These are phyloP conservation scores for Chalciporus piperatoides DNA, from an alignment of 1,284 basidiomycete species.

Conservation along the genomic window DNA sequence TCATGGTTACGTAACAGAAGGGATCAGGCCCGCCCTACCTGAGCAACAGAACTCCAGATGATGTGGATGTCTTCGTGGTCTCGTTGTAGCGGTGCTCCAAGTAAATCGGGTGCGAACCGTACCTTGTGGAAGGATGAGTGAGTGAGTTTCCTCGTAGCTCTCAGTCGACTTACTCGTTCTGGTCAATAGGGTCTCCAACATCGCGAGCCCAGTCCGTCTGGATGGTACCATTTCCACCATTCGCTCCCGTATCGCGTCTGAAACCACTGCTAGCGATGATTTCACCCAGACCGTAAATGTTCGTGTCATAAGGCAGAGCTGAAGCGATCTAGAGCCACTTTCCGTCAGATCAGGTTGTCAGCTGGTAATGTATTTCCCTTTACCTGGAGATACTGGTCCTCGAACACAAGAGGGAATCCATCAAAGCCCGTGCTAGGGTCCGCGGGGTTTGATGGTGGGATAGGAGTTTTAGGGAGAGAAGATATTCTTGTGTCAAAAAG, in stretches of 20 bases:
- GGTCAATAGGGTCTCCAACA: constrained; percentile 52
- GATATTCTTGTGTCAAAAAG: constrained; percentile 70
- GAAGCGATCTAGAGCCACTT: constrained; percentile 50
- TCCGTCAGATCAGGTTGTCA: background rate
- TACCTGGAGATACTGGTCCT: constrained; percentile 65
- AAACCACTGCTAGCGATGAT: constrained; percentile 65
- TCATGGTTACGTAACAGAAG: background rate
- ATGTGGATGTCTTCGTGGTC: constrained; percentile 45
- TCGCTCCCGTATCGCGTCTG: constrained; percentile 53
- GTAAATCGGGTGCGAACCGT: constrained; percentile 70
- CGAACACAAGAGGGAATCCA: constrained; percentile 69
- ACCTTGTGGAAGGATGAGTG: constrained; percentile 31
- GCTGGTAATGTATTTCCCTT: background rate
- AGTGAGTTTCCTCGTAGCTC: background rate
- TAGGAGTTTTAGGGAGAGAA: constrained; percentile 55
- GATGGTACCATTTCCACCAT: constrained; percentile 53
- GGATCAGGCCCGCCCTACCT: constrained; percentile 36
- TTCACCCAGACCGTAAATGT: constrained; percentile 79
- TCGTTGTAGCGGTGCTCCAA: constrained; percentile 59
- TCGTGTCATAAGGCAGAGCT: constrained; percentile 58
- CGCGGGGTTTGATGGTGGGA: constrained; percentile 42
- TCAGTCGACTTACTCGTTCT: constrained; percentile 49
- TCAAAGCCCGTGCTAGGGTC: constrained; percentile 52
- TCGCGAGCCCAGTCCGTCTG: constrained; percentile 74
- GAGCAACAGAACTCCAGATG: constrained; percentile 69